A percentile compares a stretch with the other conserved stretches of the same genome.
Conservation (phyloP, 108 stramenopile genomes). For the Cyclotella baltica region DNA sequence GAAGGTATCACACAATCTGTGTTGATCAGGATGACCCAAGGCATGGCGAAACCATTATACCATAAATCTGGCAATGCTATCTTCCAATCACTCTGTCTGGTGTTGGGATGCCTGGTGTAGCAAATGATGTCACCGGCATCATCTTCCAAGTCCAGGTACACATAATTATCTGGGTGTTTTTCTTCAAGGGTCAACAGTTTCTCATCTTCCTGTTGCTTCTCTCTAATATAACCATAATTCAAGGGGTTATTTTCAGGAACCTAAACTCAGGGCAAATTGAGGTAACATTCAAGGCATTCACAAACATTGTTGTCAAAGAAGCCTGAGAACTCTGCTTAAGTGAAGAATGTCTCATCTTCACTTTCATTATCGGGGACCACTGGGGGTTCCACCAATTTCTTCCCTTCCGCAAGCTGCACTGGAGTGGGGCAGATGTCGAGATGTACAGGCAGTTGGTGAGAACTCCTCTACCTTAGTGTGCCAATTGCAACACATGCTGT, state of each 20-base stretch:
- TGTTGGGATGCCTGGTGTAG: constrained; percentile 15
- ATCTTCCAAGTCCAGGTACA: constrained; percentile 5
- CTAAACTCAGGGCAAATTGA: neutral
- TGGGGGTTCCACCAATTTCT: constrained; percentile 13
- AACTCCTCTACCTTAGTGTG: constrained; percentile 48
- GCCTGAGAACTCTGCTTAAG: neutral
- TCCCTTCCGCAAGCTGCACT: constrained; percentile 11
- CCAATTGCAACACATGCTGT: constrained; percentile 57
- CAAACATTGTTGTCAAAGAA: neutral
- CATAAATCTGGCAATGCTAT: neutral
- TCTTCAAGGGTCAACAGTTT: constrained; percentile 10
- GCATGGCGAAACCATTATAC: constrained; percentile 5
- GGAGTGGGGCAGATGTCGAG: neutral
- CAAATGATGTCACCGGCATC: constrained; percentile 15
- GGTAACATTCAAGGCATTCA: constrained; percentile 11
- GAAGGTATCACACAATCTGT: neutral
- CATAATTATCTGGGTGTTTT: constrained; percentile 11
- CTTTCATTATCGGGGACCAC: neutral
- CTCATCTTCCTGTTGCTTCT: constrained; percentile 18
- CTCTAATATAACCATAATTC: constrained; percentile 1
- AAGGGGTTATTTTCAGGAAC: neutral
- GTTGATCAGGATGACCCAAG: constrained; percentile 10
- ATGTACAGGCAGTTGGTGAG: constrained; percentile 21
- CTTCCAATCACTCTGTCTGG: constrained; percentile 20
- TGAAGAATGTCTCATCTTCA: constrained; percentile 2